Evolutionary conservation across 345 rosid genomes (phyloP).

Genomic region (Odontarrhena argentea): DNA sequence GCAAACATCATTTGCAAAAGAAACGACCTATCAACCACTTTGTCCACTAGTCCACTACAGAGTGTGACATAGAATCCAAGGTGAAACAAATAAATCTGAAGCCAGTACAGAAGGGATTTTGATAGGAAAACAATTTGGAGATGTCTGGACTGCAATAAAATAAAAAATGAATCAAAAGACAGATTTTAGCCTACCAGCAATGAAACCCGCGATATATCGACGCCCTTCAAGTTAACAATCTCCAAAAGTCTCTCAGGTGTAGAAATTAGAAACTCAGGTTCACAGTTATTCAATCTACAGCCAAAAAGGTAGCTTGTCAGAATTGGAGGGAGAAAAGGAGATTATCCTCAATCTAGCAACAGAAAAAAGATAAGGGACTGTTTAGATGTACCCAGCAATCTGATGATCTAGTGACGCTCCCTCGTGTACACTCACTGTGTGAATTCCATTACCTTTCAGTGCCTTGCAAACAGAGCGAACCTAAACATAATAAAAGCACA

Average conservation of each 20-base stretch:
- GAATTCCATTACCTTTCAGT: constrained; percentile 77
- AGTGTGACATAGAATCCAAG: not conserved
- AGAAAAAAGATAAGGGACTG: not conserved
- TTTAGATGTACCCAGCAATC: constrained; percentile 63
- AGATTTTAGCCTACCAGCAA: constrained; percentile 59
- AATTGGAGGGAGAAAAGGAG: not conserved
- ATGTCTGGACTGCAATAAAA: not conserved
- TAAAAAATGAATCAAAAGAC: not conserved
- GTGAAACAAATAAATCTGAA: constrained; percentile 3
- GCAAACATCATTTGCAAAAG: constrained; percentile 9
- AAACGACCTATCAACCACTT: not conserved
- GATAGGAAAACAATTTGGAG: not conserved
- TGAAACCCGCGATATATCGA: constrained; percentile 71
- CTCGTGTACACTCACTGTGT: constrained; percentile 81
- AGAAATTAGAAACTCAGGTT: constrained; percentile 87
- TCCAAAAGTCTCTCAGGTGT: constrained; percentile 89
- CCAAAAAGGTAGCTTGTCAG: constrained; percentile 25
- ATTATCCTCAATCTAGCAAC: constrained; percentile 7
- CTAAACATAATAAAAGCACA: constrained; percentile 43
- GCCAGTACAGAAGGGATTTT: not conserved
- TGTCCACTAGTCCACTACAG: not conserved
- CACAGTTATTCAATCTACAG: constrained; percentile 72
- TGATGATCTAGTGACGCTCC: constrained; percentile 80
- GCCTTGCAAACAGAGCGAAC: constrained; percentile 81
- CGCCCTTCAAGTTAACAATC: constrained; percentile 69